phyloP scores from a whole-genome alignment of 1,284 basidiomycete species.

The Cutaneotrichosporon sp. region DNA sequence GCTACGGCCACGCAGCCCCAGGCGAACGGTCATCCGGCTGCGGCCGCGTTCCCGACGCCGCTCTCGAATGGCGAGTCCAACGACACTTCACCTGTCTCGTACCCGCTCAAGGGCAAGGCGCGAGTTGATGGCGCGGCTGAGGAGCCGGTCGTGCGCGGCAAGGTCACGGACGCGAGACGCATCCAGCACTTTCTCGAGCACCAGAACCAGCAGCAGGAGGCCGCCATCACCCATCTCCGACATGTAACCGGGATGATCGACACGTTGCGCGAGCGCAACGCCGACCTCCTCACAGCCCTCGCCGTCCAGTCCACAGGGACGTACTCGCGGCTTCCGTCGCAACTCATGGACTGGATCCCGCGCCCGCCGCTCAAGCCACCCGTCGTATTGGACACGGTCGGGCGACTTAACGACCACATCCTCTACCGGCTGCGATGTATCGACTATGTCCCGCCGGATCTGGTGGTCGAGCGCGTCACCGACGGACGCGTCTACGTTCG shows the following conservation, averaged over 20 bases:
- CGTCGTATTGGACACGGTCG: conserved; percentile 34
- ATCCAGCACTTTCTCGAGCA: conserved; percentile 46
- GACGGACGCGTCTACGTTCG: conserved; percentile 42
- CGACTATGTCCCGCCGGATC: conserved; percentile 45
- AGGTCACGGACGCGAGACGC: conserved; percentile 46
- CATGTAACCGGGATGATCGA: conserved; percentile 41
- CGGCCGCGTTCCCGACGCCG: conserved; percentile 44
- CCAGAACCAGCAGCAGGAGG: conserved; percentile 47
- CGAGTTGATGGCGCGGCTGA: conserved; percentile 13
- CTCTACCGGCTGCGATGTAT: conserved; percentile 43
- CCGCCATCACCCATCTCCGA: conserved; percentile 39
- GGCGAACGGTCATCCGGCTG: conserved; percentile 6
- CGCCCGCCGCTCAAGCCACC: conserved; percentile 36
- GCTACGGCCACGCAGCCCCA: conserved; percentile 15
- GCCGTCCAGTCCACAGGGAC: conserved; percentile 36
- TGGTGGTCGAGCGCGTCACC: conserved; percentile 36
- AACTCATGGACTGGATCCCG: conserved; percentile 39
- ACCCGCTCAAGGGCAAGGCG: conserved; percentile 31
- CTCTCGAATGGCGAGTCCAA: conserved; percentile 42
- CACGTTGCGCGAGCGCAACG: conserved; percentile 44
- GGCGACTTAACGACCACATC: conserved; percentile 42
- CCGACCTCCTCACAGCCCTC: conserved; percentile 46
- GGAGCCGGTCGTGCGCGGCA: conserved; percentile 29
- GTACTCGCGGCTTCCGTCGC: conserved; percentile 40
- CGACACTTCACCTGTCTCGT: conserved; percentile 35